Percentiles rank a stretch among this genome's conserved stretches.
phyloP scores from a whole-genome alignment of 2,329 filamentous ascomycete species.

The Xylaria sp. region DNA sequence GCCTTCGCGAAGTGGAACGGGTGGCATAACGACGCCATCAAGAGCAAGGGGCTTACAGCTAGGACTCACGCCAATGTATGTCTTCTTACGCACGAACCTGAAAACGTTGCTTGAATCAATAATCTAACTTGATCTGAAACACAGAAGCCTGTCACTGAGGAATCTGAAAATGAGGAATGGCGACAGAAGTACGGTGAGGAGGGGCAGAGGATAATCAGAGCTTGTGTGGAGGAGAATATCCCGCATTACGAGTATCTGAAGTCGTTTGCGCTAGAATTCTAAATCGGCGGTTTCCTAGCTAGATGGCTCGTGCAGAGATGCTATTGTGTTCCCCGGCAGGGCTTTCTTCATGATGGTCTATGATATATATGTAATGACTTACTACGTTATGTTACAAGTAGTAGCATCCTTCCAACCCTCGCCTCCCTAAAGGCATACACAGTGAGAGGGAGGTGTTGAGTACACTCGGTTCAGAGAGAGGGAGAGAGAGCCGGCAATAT shows the following conservation, averaged over 20 bases:
- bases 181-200: constrained; percentile 74
- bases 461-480: constrained; percentile 23
- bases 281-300: constrained; percentile 25
- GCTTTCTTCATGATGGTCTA: constrained; percentile 12
- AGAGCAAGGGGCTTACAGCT: constrained; percentile 77
- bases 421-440: constrained; percentile 22
- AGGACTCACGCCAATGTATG: constrained; percentile 66
- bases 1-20: constrained; percentile 97
- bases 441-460: constrained; percentile 13
- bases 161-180: constrained; percentile 75
- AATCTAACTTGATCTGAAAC: constrained; percentile 33
- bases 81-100: background rate
- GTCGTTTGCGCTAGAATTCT: constrained; percentile 72
- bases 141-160: constrained; percentile 67
- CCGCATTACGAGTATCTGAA: constrained; percentile 82
- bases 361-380: constrained; percentile 29
- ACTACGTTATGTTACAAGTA: constrained; percentile 37
- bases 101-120: background rate
- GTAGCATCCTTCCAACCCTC: constrained; percentile 14
- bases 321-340: background rate
- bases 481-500: too few relatives aligned
- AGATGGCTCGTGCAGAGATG: too few relatives aligned
- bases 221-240: constrained; percentile 74
- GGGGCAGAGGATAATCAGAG: constrained; percentile 70
- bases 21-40: constrained; percentile 93